phyloP scores from a whole-genome alignment of 176 grass and related monocot species.

The Raddia distichophylla region DNA sequence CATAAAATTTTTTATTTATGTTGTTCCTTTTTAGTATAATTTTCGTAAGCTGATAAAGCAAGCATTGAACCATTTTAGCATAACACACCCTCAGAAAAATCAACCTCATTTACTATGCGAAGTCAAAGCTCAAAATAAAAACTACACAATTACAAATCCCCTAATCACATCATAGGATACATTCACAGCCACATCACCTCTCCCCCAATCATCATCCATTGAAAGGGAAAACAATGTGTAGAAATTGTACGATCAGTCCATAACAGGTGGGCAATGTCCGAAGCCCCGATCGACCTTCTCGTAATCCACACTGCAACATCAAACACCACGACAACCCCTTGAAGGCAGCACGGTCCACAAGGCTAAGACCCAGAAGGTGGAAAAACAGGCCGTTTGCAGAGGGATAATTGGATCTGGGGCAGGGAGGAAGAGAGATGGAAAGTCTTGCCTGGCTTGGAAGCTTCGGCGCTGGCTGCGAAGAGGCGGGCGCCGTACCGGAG shows the following conservation, averaged over 20 bases:
- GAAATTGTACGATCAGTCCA: slow-evolving; percentile 9
- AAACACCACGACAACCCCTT: neutral
- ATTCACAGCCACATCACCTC: slow-evolving; percentile 3
- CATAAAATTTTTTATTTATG: neutral
- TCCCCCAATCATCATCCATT: neutral
- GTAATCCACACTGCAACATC: neutral
- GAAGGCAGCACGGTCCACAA: slow-evolving; percentile 15
- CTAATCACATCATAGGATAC: neutral
- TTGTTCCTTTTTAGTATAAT: neutral
- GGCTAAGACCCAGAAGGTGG: neutral
- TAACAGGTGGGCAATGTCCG: slow-evolving; percentile 11
- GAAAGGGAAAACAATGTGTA: neutral
- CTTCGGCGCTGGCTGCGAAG: too few relatives aligned
- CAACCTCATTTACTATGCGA: neutral
- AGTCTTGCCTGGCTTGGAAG: too few relatives aligned
- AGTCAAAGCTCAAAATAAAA: slow-evolving; percentile 11
- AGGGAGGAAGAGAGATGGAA: too few relatives aligned
- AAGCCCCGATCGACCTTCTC: slow-evolving; percentile 34
- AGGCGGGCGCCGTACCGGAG: too few relatives aligned
- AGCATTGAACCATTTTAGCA: slow-evolving; percentile 7
- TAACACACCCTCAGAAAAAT: neutral
- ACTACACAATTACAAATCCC: slow-evolving; percentile 1
- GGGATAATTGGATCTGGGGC: too few relatives aligned
- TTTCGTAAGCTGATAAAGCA: neutral
- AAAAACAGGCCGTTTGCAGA: too few relatives aligned